A percentile compares a stretch with the other conserved stretches of the same genome.
Conservation (phyloP, 2,329 filamentous ascomycete species). For the Bipolaris bicolor region DNA sequence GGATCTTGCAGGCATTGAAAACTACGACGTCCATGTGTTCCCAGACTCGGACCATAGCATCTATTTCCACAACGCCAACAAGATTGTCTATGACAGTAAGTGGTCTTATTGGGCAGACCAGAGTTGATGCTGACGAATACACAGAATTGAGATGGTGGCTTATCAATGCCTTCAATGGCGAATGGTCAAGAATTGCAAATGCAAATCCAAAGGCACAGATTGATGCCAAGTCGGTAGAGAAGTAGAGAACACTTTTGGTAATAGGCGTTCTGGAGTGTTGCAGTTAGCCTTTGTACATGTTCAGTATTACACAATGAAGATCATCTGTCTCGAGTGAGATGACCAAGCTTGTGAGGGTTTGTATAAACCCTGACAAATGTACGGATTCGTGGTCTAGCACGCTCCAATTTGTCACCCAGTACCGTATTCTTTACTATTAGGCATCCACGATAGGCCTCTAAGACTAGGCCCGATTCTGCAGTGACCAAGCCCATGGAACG, state of each 20-base stretch:
- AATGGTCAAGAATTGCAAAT: constrained; percentile 73
- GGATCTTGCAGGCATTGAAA: constrained; percentile 80
- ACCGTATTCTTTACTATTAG: not conserved
- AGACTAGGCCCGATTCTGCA: not conserved
- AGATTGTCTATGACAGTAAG: constrained; percentile 88
- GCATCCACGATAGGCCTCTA: not conserved
- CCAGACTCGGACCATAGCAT: constrained; percentile 96
- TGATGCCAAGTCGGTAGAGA: constrained; percentile 25
- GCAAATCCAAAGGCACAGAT: constrained; percentile 54
- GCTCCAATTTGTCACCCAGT: constrained; percentile 1
- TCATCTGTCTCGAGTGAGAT: not conserved
- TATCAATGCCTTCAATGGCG: constrained; percentile 95
- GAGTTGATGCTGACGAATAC: constrained; percentile 8
- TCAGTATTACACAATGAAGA: not conserved
- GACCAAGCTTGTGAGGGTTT: not conserved
- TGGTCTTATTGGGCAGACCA: no score
- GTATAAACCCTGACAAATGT: not conserved
- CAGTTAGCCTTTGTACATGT: not conserved
- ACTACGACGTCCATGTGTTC: constrained; percentile 96
- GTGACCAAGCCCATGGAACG: not conserved
- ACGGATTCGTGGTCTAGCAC: not conserved
- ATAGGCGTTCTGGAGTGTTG: not conserved
- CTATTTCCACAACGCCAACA: constrained; percentile 90
- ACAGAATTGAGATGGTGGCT: constrained; percentile 86
- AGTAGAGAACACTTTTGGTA: constrained; percentile 13